Percentiles rank a stretch among this genome's conserved stretches.
These are phyloP conservation scores for Saturnispora diversa DNA, from an alignment of 805 yeast genomes.

Conservation along the genomic window DNA sequence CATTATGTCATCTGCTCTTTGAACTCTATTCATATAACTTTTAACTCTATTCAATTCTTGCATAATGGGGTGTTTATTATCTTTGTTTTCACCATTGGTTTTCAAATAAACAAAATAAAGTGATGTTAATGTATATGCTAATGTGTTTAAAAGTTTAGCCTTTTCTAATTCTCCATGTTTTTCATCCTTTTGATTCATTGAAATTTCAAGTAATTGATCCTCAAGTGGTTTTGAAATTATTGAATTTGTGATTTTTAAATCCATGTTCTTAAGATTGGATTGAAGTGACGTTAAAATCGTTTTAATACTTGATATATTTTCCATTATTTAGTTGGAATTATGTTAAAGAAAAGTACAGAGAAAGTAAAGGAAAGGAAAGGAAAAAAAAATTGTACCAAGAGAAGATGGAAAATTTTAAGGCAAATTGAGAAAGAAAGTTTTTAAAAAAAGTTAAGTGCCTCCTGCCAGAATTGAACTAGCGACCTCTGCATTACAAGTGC, in stretches of 20 bases:
- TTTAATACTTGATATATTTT: slow-evolving; percentile 11
- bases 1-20: slow-evolving; percentile 30
- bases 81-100: slow-evolving; percentile 43
- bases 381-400: background rate
- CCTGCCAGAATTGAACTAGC: slow-evolving; percentile 89
- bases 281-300: slow-evolving; percentile 4
- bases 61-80: slow-evolving; percentile 56
- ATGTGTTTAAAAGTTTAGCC: slow-evolving; percentile 29
- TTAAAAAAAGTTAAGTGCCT: slow-evolving; percentile 40
- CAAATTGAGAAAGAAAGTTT: slow-evolving; percentile 5
- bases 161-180: slow-evolving; percentile 21
- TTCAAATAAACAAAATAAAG: slow-evolving; percentile 53
- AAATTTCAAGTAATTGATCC: slow-evolving; percentile 14
- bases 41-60: slow-evolving; percentile 59
- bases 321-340: too few relatives aligned
- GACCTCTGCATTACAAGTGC: slow-evolving; percentile 99
- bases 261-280: background rate
- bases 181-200: slow-evolving; percentile 10
- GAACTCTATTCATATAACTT: slow-evolving; percentile 54
- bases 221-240: slow-evolving; percentile 11
- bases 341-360: too few relatives aligned
- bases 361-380: background rate
- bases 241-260: background rate
- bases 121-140: slow-evolving; percentile 48
- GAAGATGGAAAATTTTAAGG: background rate